Base-by-base conservation (phyloP, 352 stramenopile genomes). In the Globisporangium carolinianum region DNA sequence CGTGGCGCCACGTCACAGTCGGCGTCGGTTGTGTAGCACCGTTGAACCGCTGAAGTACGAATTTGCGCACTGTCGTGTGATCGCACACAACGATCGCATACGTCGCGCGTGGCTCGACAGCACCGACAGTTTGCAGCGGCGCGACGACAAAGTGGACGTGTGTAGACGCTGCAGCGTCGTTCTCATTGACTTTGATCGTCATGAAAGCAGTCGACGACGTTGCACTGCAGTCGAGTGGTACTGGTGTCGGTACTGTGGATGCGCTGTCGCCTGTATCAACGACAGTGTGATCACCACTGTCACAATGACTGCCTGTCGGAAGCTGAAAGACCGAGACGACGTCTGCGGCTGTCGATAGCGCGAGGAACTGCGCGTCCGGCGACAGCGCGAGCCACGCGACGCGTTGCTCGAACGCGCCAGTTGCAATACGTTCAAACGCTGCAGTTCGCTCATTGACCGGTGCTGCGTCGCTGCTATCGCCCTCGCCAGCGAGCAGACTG, bases 41-140 rank as follows among this genome's bases (percentile, higher is more conserved):
- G 60, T 18, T 32, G 3, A 32, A 32, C 24, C 2, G 24, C 24
- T 32, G 24, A 32, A 32, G 24, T 32, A 32, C 24, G 51, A 63
- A 79, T 53, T 83, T 78, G 14, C 72, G 47, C 57, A 79, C 49
- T 51, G 71, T 74, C 14, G 58, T 56, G 7, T 65, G 60, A 41
- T 52, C 62, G 46, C 71, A 78, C 5, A 83, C 53, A 32, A 59
- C 60, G 35, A 86, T 56, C 4, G 73, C 71, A 36, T 78, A 79
- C 9, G 57, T 51, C 46, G 55, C 46, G 0, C 42, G 11, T 18
- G 41, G 32, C 17, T 60, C 37, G 14, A 35, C 15, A 24, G 14
- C 15, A 5, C 17, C 11, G 50, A 48, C 12, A 50, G 35, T 1
- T 7, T 32, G 11, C n/a, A 45, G 45, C n/a, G 60, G 55, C 36